These are phyloP conservation scores for Croton setiger DNA, from an alignment of 441 rosid species.

Conservation along the genomic window DNA sequence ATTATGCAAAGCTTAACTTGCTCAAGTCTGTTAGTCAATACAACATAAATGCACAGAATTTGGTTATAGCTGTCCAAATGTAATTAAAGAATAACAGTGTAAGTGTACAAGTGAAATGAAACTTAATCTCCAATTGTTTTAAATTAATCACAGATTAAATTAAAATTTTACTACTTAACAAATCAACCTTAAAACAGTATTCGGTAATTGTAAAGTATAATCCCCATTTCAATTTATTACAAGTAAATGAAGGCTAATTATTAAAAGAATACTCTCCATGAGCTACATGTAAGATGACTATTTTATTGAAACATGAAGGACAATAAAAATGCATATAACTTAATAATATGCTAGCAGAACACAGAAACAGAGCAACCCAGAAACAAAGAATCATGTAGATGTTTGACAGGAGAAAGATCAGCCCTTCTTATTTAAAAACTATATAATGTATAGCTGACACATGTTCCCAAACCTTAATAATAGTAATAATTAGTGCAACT, in stretches of 20 bases:
- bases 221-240: too few relatives aligned
- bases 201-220: too few relatives aligned
- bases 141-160: too few relatives aligned
- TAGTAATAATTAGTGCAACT: slow-evolving; percentile 10
- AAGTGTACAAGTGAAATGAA: neutral
- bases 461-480: slow-evolving; percentile 3
- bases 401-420: slow-evolving; percentile 1
- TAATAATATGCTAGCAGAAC: neutral
- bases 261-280: too few relatives aligned
- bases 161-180: too few relatives aligned
- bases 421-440: slow-evolving; percentile 30
- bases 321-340: neutral
- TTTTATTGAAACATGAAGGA: neutral
- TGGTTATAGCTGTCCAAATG: neutral
- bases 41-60: too few relatives aligned
- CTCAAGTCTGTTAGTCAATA: too few relatives aligned
- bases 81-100: too few relatives aligned
- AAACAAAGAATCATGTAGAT: neutral
- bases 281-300: neutral
- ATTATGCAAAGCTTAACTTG: too few relatives aligned
- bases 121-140: too few relatives aligned
- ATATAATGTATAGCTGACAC: neutral
- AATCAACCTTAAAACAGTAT: too few relatives aligned
- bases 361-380: neutral
- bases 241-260: too few relatives aligned